Percentiles rank a stretch among this genome's conserved stretches.
These are phyloP conservation scores for Mycena rebaudengoi DNA, from an alignment of 768 basidiomycete genomes.

Conservation along the genomic window DNA sequence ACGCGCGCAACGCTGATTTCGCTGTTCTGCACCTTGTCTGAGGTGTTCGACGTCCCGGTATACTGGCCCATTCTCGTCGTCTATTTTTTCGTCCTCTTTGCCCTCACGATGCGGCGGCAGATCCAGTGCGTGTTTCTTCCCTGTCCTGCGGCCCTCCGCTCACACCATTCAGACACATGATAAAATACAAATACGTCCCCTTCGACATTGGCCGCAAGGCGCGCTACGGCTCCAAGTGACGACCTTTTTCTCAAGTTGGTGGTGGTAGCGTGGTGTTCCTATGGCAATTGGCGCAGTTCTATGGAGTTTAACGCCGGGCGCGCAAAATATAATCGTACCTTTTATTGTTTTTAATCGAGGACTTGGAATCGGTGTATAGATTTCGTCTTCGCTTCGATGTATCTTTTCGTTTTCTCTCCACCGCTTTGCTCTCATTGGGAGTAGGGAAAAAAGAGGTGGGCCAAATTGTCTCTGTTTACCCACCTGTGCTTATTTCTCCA, in stretches of 20 bases:
- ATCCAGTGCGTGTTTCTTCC: slow-evolving; percentile 78
- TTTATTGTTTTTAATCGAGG: too few species aligned
- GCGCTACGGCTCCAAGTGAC: slow-evolving; percentile 76
- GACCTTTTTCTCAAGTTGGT: background rate
- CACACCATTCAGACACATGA: slow-evolving; percentile 81
- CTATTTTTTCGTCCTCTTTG: slow-evolving; percentile 96
- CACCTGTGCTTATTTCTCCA: too few species aligned
- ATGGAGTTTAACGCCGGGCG: too few species aligned
- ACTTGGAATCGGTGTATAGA: too few species aligned
- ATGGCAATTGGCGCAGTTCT: too few species aligned
- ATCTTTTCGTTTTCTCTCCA: too few species aligned
- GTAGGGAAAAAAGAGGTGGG: too few species aligned
- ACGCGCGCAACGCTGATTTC: slow-evolving; percentile 90
- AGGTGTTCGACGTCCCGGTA: slow-evolving; percentile 93
- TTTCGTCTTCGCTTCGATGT: too few species aligned
- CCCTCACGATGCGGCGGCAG: slow-evolving; percentile 94
- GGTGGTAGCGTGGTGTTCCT: too few species aligned
- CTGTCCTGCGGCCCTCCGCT: background rate
- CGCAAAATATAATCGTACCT: too few species aligned
- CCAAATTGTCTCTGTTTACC: too few species aligned
- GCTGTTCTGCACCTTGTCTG: slow-evolving; percentile 80
- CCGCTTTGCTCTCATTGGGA: too few species aligned
- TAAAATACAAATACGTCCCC: slow-evolving; percentile 97
- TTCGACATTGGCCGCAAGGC: slow-evolving; percentile 96
- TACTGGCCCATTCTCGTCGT: slow-evolving; percentile 99